A percentile compares a stretch with the other conserved stretches of the same genome.
Conservation (phyloP, 2,329 filamentous ascomycete species). For the Xylaria sp. region DNA sequence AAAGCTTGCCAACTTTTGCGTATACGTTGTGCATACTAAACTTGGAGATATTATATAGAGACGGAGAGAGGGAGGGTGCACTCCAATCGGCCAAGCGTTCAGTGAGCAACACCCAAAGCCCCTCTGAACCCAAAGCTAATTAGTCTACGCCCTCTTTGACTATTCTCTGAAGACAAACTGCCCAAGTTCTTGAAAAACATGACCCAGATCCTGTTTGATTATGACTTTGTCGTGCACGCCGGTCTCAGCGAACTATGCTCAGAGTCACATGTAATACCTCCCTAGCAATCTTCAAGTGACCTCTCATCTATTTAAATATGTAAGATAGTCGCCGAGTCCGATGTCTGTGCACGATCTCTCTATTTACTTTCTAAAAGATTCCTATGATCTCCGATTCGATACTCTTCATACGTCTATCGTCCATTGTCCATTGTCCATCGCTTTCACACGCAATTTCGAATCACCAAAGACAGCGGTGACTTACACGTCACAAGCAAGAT, state of each 20-base stretch:
- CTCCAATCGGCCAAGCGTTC: too few species aligned
- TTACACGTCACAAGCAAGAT: conserved; percentile 1
- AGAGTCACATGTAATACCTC: conserved; percentile 3
- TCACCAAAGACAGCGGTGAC: not conserved
- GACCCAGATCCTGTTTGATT: not conserved
- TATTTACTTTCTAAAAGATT: not conserved
- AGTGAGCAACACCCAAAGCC: too few species aligned
- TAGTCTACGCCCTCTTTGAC: not conserved
- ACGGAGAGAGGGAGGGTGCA: too few species aligned
- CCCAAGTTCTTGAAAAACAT: not conserved
- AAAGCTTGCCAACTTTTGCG: too few species aligned
- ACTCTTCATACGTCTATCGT: not conserved
- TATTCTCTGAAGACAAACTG: not conserved
- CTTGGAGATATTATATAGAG: too few species aligned
- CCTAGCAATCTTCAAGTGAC: not conserved
- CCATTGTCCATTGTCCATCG: too few species aligned
- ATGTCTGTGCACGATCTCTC: not conserved
- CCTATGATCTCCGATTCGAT: conserved; percentile 1
- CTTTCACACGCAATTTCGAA: not conserved
- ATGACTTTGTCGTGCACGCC: not conserved
- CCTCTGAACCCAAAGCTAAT: too few species aligned
- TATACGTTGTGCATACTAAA: too few species aligned
- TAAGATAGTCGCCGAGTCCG: not conserved
- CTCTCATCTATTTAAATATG: not conserved
- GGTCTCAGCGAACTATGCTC: not conserved